Evolutionary conservation across 306 rosid genomes (phyloP).

Genomic region (Crataegus laevigata): DNA sequence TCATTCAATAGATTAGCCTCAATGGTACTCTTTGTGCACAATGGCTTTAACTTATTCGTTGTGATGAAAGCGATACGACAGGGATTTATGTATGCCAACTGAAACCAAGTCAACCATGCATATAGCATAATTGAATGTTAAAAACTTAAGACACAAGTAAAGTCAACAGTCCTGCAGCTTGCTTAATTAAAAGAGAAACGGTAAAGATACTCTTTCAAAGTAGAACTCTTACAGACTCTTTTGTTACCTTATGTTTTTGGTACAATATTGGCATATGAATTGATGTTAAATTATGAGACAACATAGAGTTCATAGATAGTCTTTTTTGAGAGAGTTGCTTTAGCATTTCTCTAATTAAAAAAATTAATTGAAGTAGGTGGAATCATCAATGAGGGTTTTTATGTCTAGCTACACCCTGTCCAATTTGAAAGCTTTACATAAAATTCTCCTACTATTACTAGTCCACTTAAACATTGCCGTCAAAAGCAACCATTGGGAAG

Average conservation of each 20-base stretch:
- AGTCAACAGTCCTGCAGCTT: conserved; percentile 4
- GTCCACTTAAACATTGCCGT: background rate
- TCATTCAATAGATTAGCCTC: background rate
- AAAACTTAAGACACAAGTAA: background rate
- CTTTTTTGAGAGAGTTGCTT: too few relatives aligned
- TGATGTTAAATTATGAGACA: too few relatives aligned
- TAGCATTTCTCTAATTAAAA: too few relatives aligned
- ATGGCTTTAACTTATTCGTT: background rate
- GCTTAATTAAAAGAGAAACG: background rate
- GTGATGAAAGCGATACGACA: background rate
- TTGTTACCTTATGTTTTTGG: too few relatives aligned
- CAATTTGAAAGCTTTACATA: background rate
- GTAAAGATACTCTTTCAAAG: too few relatives aligned
- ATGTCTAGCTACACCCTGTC: conserved; percentile 8
- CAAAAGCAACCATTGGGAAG: background rate
- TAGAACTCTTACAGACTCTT: too few relatives aligned
- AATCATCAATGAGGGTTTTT: conserved; percentile 3
- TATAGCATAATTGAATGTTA: conserved; percentile 8
- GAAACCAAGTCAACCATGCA: conserved; percentile 15
- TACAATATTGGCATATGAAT: too few relatives aligned
- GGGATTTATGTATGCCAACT: background rate
- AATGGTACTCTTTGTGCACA: background rate
- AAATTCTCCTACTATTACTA: background rate
- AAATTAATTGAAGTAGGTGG: conserved; percentile 1
- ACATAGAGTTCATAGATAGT: too few relatives aligned